A percentile compares a stretch with the other conserved stretches of the same genome.
phyloP scores from a whole-genome alignment of 768 basidiomycete species.

The Pisolithus sp. region DNA sequence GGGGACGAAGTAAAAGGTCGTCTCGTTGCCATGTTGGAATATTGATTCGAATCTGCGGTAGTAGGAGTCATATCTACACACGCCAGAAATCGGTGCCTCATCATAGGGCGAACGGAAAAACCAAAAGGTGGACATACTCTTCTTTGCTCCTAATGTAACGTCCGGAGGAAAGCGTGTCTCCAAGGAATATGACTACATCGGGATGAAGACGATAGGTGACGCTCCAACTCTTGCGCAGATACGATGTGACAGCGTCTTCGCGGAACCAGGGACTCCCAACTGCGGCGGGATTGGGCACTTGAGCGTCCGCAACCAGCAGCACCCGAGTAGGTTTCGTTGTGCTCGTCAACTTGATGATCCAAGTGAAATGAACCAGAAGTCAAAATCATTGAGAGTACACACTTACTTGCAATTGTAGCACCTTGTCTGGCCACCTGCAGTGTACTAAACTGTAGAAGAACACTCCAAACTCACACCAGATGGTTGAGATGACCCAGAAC shows the following conservation, averaged over 20 bases:
- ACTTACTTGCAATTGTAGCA: conserved; percentile 20
- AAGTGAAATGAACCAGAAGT: conserved; percentile 1
- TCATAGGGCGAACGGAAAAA: not conserved
- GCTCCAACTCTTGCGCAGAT: conserved; percentile 67
- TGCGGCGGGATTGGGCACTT: conserved; percentile 40
- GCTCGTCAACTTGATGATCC: conserved; percentile 11
- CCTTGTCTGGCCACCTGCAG: conserved; percentile 55
- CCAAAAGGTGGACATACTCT: conserved; percentile 32
- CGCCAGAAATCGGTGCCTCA: not conserved
- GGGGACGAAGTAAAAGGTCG: conserved; percentile 52
- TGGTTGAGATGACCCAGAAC: conserved; percentile 48
- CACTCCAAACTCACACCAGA: conserved; percentile 60
- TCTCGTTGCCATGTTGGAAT: conserved; percentile 39
- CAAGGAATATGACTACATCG: conserved; percentile 65
- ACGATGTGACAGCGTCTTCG: conserved; percentile 44
- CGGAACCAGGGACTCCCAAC: conserved; percentile 36
- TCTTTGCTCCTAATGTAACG: conserved; percentile 42
- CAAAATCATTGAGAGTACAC: conserved; percentile 4
- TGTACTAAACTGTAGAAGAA: conserved; percentile 53
- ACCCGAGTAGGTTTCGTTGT: conserved; percentile 42
- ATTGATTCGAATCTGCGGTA: conserved; percentile 54
- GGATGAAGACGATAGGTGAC: conserved; percentile 51
- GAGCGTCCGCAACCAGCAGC: conserved; percentile 65
- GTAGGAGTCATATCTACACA: conserved; percentile 54
- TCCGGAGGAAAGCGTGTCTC: conserved; percentile 70